Percentiles rank a stretch among this genome's conserved stretches.
These are phyloP conservation scores for Alternaria metachromatica DNA, from an alignment of 2,329 filamentous ascomycete genomes.

Conservation along the genomic window DNA sequence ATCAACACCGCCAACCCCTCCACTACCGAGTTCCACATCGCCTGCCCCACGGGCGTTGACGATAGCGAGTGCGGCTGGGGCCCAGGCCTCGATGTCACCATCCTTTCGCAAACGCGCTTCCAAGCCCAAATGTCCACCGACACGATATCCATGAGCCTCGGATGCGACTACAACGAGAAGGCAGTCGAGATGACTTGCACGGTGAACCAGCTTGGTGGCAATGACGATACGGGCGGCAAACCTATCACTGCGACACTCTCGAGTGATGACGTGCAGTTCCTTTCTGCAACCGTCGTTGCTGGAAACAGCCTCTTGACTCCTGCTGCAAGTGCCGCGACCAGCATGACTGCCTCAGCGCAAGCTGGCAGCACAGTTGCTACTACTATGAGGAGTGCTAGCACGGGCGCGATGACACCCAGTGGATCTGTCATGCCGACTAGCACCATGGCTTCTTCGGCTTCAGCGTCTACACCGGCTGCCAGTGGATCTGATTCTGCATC, in stretches of 20 bases:
- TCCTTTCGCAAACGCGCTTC: constrained; percentile 31
- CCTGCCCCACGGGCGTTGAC: constrained; percentile 29
- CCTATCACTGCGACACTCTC: constrained; percentile 24
- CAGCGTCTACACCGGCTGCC: constrained; percentile 11
- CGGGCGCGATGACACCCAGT: constrained; percentile 1
- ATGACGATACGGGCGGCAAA: constrained; percentile 10
- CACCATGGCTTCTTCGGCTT: background rate
- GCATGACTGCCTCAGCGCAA: constrained; percentile 5
- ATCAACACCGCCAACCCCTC: constrained; percentile 26
- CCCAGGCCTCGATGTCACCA: constrained; percentile 22
- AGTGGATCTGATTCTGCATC: constrained; percentile 9
- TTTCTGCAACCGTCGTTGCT: constrained; percentile 30
- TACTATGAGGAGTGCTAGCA: constrained; percentile 6
- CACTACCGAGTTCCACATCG: constrained; percentile 31
- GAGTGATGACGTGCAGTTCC: constrained; percentile 25
- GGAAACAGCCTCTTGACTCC: constrained; percentile 31
- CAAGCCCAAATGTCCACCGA: constrained; percentile 24
- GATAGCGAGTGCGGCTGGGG: constrained; percentile 36
- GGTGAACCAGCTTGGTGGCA: constrained; percentile 27
- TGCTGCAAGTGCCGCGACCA: constrained; percentile 6
- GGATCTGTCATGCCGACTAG: background rate
- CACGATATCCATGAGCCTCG: constrained; percentile 30
- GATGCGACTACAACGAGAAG: constrained; percentile 33
- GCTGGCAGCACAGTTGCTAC: constrained; percentile 11
- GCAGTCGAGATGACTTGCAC: constrained; percentile 33